phyloP scores from a whole-genome alignment of 2,329 filamentous ascomycete genomes.

The Zymoseptoria tritici region DNA sequence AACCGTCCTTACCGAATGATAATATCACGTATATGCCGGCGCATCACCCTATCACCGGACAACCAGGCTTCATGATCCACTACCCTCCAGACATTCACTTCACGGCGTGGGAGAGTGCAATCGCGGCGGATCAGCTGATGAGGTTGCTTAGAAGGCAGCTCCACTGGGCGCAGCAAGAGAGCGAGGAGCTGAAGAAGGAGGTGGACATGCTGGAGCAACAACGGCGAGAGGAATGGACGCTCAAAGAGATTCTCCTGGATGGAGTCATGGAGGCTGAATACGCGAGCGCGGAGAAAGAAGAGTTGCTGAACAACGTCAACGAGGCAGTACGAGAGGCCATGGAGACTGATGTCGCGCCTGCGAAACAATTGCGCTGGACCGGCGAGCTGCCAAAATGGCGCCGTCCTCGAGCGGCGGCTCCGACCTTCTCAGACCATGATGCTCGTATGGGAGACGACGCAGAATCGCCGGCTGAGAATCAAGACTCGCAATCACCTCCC shows the following conservation, averaged over 20 bases:
- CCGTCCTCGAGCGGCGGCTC: conserved; percentile 1
- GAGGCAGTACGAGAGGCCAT: conserved; percentile 29
- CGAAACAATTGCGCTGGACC: conserved; percentile 27
- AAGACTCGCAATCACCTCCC: conserved; percentile 21
- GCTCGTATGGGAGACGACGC: conserved; percentile 8
- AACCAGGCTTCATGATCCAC: conserved; percentile 41
- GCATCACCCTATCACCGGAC: conserved; percentile 52
- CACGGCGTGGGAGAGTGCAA: conserved; percentile 54
- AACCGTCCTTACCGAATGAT: conserved; percentile 40
- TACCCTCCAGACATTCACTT: conserved; percentile 55
- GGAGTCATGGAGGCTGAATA: conserved; percentile 66
- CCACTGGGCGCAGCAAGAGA: conserved; percentile 64
- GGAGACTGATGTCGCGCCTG: conserved; percentile 31
- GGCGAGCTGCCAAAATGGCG: conserved; percentile 19
- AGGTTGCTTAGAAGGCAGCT: conserved; percentile 56
- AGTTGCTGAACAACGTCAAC: conserved; percentile 29
- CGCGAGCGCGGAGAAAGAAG: conserved; percentile 35
- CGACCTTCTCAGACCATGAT: conserved; percentile 4
- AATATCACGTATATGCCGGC: conserved; percentile 53
- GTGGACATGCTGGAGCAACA: conserved; percentile 58
- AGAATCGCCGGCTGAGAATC: conserved; percentile 3
- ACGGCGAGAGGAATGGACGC: conserved; percentile 66
- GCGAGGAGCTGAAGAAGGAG: conserved; percentile 56
- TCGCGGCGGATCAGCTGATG: conserved; percentile 61
- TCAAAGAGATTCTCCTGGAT: conserved; percentile 72